These are phyloP conservation scores for Pluteus cervinus DNA, from an alignment of 768 basidiomycete species.

Conservation along the genomic window DNA sequence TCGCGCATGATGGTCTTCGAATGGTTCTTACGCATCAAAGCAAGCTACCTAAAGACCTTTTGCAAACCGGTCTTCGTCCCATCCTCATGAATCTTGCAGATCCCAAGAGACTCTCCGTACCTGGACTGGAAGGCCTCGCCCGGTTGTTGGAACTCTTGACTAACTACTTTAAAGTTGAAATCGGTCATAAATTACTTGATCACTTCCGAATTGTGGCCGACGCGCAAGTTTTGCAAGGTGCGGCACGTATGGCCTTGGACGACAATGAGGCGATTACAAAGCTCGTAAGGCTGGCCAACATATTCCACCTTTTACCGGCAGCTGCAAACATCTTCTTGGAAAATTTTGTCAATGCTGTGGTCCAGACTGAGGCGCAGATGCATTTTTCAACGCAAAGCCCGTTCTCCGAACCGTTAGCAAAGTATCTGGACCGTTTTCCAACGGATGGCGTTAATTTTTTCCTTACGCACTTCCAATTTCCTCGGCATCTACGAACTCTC, in stretches of 20 bases:
- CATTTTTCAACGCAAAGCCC: conserved; percentile 87
- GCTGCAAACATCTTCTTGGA: conserved; percentile 91
- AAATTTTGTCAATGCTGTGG: conserved; percentile 79
- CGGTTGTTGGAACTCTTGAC: conserved; percentile 90
- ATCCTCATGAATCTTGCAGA: conserved; percentile 98
- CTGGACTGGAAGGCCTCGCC: conserved; percentile 90
- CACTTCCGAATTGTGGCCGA: conserved; percentile 94
- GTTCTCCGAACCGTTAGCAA: conserved; percentile 88
- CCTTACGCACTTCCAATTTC: conserved; percentile 68
- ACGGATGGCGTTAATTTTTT: conserved; percentile 83
- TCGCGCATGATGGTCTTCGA: conserved; percentile 88
- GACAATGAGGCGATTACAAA: conserved; percentile 92
- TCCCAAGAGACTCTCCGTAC: conserved; percentile 87
- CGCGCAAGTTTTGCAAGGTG: conserved; percentile 74
- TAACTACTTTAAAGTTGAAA: conserved; percentile 99
- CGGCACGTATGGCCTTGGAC: conserved; percentile 71
- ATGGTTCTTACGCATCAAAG: conserved; percentile 87
- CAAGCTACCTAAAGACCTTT: conserved; percentile 88
- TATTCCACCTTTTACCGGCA: conserved; percentile 93
- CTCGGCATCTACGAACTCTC: conserved; percentile 76
- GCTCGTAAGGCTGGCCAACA: conserved; percentile 91
- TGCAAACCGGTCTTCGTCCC: conserved; percentile 92
- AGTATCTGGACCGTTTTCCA: conserved; percentile 89
- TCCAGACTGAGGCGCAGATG: conserved; percentile 88
- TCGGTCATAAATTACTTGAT: conserved; percentile 93